phyloP scores from a whole-genome alignment of 2,329 filamentous ascomycete genomes.

The Aspergillus cejpii region DNA sequence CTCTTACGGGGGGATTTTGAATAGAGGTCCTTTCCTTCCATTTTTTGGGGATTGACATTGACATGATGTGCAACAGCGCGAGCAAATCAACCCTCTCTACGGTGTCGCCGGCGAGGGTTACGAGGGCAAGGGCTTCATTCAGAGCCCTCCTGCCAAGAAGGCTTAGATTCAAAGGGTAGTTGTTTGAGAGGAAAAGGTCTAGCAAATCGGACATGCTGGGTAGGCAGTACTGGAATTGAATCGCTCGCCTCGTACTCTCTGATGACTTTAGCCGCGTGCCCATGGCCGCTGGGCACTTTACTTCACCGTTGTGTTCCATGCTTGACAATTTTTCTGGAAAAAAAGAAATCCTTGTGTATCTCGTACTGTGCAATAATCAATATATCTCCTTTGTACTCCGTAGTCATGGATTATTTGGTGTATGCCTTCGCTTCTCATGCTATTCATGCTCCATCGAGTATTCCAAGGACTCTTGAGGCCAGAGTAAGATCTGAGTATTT shows the following conservation, averaged over 20 bases:
- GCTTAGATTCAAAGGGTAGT: constrained; percentile 22
- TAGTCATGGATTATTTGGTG: constrained; percentile 31
- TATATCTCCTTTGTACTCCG: constrained; percentile 42
- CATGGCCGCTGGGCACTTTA: constrained; percentile 12
- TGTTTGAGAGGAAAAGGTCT: constrained; percentile 22
- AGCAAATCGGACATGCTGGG: constrained; percentile 17
- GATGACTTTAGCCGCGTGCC: constrained; percentile 16
- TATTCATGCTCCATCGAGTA: too few relatives aligned
- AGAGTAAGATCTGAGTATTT: too few relatives aligned
- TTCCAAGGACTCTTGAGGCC: too few relatives aligned
- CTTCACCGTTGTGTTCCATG: constrained; percentile 23
- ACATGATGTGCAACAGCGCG: constrained; percentile 50
- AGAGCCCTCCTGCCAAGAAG: constrained; percentile 48
- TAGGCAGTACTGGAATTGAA: constrained; percentile 9
- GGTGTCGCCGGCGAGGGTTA: constrained; percentile 76
- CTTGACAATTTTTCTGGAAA: constrained; percentile 29
- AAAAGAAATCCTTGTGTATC: constrained; percentile 36
- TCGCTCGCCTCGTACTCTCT: constrained; percentile 9
- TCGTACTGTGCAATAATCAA: constrained; percentile 42
- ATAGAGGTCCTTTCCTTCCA: background rate
- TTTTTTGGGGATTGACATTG: constrained; percentile 16
- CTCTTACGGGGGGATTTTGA: background rate
- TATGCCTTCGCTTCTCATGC: constrained; percentile 9
- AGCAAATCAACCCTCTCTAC: constrained; percentile 80
- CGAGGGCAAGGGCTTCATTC: constrained; percentile 69